Evolutionary conservation across 2,329 filamentous ascomycete species (phyloP), one percentile per base, ranked within the genome.

Genomic region (Cladosporium sp.): DNA sequence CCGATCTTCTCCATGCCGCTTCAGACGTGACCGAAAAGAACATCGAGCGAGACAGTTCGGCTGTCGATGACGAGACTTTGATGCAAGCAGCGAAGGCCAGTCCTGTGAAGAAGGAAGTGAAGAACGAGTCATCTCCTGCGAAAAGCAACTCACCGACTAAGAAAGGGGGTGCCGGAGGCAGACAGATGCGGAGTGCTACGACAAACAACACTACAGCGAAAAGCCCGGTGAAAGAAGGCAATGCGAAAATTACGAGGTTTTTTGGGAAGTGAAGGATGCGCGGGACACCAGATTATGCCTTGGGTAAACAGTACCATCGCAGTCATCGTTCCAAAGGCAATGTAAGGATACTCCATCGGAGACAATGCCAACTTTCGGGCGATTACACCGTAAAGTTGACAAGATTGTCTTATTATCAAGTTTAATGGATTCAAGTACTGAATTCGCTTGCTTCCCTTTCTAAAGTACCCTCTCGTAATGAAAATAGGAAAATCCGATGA

Each of bases 191-290:
- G 57, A 83, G 79, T 65, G 79, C 80, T 29, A 81, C 78, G 5
- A 79, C 72, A 56, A 83, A 84, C 60, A 66, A 71, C 30, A 77
- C 69, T 45, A 66, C 70, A 38, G 62, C 69, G 38, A 78, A 77
- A 61, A 71, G 66, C 18, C 67, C 68, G 56, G 69, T 65, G 34
- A 79, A 73, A 52, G 70, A 73, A 56, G 76, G 78, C n/a, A 81
- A 75, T 50, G 74, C 78, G 58, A 78, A 77, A 62, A 82, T 82
- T 52, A 82, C 79, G 30, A 76, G 68, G 60, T 82, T 82, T 62
- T 81, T 82, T 62, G 69, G 64, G 37, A 76, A 73, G 61, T 75
- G 65, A 69, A n/a, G n/a, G n/a, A n/a, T n/a, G n/a, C n/a, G n/a
- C n/a, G n/a, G n/a, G n/a, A n/a, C n/a, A n/a, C n/a, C n/a, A n/a